Evolutionary conservation across 179 eudicot species (phyloP).

Genomic region (Beta macrorhiza): DNA sequence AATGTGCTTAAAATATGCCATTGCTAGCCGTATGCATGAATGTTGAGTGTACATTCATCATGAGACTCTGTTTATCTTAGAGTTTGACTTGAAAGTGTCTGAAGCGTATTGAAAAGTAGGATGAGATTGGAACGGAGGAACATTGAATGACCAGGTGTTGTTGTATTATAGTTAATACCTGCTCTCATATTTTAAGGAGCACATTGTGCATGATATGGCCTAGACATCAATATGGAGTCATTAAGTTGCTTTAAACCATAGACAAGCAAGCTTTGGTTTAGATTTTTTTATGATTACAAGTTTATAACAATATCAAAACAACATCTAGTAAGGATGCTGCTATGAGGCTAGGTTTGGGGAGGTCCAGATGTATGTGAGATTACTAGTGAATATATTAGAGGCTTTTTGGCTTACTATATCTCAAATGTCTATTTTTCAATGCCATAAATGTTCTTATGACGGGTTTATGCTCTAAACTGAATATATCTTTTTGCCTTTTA

Average conservation of each 20-base stretch:
- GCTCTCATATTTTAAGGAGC: too few relatives aligned
- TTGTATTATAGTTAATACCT: too few relatives aligned
- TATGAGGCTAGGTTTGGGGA: background rate
- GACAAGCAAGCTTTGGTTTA: slow-evolving; percentile 1
- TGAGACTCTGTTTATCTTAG: slow-evolving; percentile 1
- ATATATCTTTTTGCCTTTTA: background rate
- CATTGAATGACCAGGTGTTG: background rate
- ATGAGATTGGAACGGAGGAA: background rate
- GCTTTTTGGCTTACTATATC: background rate
- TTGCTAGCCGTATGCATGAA: background rate
- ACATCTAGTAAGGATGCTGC: background rate
- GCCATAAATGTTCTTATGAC: background rate
- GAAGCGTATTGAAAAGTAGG: background rate
- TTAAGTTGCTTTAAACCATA: background rate
- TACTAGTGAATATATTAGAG: background rate
- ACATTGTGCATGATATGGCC: background rate
- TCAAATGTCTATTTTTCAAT: background rate
- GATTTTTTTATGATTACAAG: background rate
- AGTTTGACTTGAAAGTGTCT: background rate
- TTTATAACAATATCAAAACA: background rate
- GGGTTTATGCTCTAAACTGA: background rate
- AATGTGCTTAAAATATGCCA: background rate
- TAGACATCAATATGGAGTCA: background rate
- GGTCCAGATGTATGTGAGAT: background rate
- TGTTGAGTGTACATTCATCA: background rate